A percentile compares a stretch with the other conserved stretches of the same genome.
phyloP scores from a whole-genome alignment of 176 grass and related monocot genomes.

The Bothriochloa decipiens region DNA sequence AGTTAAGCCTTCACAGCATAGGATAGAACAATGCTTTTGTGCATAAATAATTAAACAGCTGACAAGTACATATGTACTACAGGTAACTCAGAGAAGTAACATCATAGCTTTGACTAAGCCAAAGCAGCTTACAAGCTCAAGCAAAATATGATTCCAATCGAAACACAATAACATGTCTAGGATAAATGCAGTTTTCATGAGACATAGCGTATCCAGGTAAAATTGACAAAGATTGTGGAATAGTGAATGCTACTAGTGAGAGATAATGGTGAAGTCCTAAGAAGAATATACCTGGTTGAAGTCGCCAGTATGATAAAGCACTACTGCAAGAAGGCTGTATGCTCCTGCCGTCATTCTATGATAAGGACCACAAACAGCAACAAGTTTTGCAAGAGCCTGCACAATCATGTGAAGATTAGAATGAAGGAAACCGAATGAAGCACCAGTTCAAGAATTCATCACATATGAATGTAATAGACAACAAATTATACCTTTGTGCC shows the following conservation, averaged over 20 bases:
- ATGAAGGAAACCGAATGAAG: conserved; percentile 4
- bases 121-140: conserved; percentile 34
- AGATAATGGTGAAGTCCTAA: conserved; percentile 26
- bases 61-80: conserved; percentile 2
- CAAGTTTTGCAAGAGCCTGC: conserved; percentile 97
- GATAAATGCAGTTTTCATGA: conserved; percentile 33
- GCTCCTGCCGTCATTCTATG: conserved; percentile 99
- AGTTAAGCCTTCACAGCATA: conserved; percentile 31
- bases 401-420: conserved; percentile 29
- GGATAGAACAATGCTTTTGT: conserved; percentile 3
- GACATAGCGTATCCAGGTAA: conserved; percentile 2
- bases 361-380: conserved; percentile 97
- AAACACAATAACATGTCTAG: conserved; percentile 2
- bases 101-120: conserved; percentile 30
- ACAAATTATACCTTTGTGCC: conserved; percentile 75
- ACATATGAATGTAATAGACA: conserved; percentile 17
- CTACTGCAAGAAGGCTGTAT: conserved; percentile 98
- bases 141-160: conserved; percentile 28
- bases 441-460: conserved; percentile 12
- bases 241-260: conserved; percentile 15
- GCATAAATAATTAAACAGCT: conserved; percentile 12
- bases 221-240: conserved; percentile 12
- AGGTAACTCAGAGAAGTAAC: conserved; percentile 9
- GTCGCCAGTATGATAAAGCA: conserved; percentile 98
- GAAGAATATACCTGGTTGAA: conserved; percentile 87